phyloP scores from a whole-genome alignment of 306 rosid genomes.

The Hippophae rhamnoides region DNA sequence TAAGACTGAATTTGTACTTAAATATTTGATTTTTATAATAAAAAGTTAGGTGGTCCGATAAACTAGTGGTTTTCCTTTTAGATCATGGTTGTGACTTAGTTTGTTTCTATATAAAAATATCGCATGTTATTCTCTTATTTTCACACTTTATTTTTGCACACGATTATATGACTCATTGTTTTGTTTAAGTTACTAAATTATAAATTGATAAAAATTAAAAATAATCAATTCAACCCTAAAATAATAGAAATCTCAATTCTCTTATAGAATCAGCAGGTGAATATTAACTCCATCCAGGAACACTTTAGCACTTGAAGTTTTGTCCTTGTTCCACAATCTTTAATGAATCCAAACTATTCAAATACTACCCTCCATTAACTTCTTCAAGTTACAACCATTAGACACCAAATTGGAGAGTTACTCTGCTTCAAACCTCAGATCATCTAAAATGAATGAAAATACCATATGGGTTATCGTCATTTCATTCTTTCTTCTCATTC shows the following conservation, averaged over 20 bases:
- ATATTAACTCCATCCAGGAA: constrained; percentile 27
- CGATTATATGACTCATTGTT: rapidly evolving
- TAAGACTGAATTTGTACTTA: no score
- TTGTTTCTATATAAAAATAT: no score
- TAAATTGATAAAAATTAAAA: no score
- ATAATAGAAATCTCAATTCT: constrained; percentile 13
- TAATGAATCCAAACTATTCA: constrained; percentile 5
- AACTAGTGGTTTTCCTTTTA: no score
- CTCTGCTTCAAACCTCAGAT: constrained; percentile 12
- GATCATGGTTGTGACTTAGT: rapidly evolving
- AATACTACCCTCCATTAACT: constrained; percentile 2
- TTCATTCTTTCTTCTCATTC: constrained; percentile 28
- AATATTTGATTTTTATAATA: no score
- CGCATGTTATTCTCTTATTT: no score
- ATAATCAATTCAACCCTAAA: no score
- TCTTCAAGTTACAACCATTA: constrained; percentile 1
- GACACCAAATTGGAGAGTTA: constrained; percentile 3
- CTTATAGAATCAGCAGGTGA: constrained; percentile 42
- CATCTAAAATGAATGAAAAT: constrained; percentile 31
- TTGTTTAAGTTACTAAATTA: no score
- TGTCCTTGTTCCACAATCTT: constrained; percentile 18
- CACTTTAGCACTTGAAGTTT: constrained; percentile 12
- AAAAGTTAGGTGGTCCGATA: no score
- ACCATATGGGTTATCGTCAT: constrained; percentile 25
- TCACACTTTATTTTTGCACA: no score